A percentile compares a stretch with the other conserved stretches of the same genome.
Evolutionary conservation across 805 yeast genomes (phyloP).

Genomic region (Lipomyces spencermartinsiae): DNA sequence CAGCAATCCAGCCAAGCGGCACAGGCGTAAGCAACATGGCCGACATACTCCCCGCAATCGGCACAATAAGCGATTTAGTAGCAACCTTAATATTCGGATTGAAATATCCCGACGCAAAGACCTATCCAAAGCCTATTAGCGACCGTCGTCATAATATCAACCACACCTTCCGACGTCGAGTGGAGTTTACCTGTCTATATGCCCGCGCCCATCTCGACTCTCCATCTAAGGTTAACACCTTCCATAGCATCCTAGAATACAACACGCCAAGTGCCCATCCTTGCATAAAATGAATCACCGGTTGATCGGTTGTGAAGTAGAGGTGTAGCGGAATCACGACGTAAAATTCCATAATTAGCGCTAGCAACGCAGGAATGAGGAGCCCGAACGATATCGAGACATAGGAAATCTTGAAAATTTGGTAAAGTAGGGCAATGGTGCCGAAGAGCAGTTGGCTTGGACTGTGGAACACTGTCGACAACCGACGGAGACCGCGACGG

Average conservation of each 20-base stretch:
- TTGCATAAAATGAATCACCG: slow-evolving; percentile 29
- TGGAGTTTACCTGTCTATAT: slow-evolving; percentile 24
- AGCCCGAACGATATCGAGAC: slow-evolving; percentile 16
- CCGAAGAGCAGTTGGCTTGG: background rate
- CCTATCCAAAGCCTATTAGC: background rate
- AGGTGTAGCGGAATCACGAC: slow-evolving; percentile 26
- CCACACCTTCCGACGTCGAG: background rate
- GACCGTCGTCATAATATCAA: background rate
- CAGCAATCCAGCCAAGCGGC: slow-evolving; percentile 25
- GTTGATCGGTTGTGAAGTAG: slow-evolving; percentile 27
- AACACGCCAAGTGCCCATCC: slow-evolving; percentile 35
- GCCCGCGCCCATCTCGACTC: slow-evolving; percentile 24
- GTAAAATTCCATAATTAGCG: slow-evolving; percentile 36
- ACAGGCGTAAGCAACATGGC: slow-evolving; percentile 20
- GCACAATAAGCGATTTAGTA: slow-evolving; percentile 18
- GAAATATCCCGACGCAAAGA: slow-evolving; percentile 25
- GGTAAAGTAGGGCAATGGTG: slow-evolving; percentile 2
- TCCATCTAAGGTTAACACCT: slow-evolving; percentile 21
- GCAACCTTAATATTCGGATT: slow-evolving; percentile 19
- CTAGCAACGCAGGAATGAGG: slow-evolving; percentile 33
- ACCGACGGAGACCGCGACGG: slow-evolving; percentile 3
- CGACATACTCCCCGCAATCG: slow-evolving; percentile 16
- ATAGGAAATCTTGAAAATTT: background rate
- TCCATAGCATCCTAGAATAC: slow-evolving; percentile 22
- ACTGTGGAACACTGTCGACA: background rate